A percentile compares a stretch with the other conserved stretches of the same genome.
Conservation (phyloP, 2,329 filamentous ascomycete genomes). For the Sclerotiophoma versabilis region DNA sequence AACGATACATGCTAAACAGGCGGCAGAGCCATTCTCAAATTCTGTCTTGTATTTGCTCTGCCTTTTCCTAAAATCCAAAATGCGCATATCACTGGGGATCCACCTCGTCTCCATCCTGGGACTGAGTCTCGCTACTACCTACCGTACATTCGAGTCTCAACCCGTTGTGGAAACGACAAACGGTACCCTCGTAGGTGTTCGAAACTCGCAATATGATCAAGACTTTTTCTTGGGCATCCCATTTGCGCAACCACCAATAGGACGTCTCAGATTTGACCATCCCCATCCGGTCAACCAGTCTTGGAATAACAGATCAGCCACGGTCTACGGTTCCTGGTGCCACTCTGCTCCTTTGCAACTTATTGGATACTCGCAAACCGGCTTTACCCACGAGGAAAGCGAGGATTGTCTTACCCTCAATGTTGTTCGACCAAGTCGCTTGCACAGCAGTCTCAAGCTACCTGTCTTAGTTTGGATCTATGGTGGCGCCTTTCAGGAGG, state of each 20-base stretch:
- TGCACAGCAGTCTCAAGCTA: conserved; percentile 24
- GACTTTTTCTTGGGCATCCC: conserved; percentile 25
- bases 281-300: conserved; percentile 4
- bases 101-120: too few relatives aligned
- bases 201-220: conserved; percentile 5
- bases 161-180: too few relatives aligned
- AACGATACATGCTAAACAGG: too few relatives aligned
- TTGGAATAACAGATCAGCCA: conserved; percentile 1
- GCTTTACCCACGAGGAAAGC: conserved; percentile 22
- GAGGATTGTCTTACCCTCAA: conserved; percentile 35
- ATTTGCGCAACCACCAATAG: conserved; percentile 15
- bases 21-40: too few relatives aligned
- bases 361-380: not conserved
- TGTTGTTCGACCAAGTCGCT: conserved; percentile 39
- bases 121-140: too few relatives aligned
- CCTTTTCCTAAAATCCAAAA: too few relatives aligned
- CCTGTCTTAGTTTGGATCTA: not conserved
- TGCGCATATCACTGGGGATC: too few relatives aligned
- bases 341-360: not conserved
- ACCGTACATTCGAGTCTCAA: too few relatives aligned
- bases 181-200: not conserved
- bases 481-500: conserved; percentile 44
- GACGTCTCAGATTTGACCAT: conserved; percentile 5
- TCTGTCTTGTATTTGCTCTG: too few relatives aligned
- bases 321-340: not conserved